A percentile compares a stretch with the other conserved stretches of the same genome.
These are phyloP conservation scores for Aphanoascus verrucosus DNA, from an alignment of 2,329 filamentous ascomycete species.

Conservation along the genomic window DNA sequence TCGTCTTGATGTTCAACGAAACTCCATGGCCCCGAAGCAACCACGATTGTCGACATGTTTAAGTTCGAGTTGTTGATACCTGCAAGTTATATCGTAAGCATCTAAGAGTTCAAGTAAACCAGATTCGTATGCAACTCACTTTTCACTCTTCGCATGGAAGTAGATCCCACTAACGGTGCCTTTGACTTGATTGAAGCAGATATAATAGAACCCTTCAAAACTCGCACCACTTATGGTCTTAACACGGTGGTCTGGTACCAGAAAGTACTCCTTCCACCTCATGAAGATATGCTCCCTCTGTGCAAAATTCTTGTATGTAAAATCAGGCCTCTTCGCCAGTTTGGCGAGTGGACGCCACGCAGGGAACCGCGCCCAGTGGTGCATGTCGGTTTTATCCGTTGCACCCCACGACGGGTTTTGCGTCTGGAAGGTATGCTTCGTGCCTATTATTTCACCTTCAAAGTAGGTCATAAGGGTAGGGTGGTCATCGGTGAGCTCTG, in stretches of 20 bases:
- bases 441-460: constrained; percentile 93
- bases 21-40: constrained; percentile 78
- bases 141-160: constrained; percentile 96
- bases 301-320: constrained; percentile 56
- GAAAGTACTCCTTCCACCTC: constrained; percentile 98
- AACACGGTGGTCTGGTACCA: constrained; percentile 89
- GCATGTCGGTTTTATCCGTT: constrained; percentile 78
- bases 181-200: constrained; percentile 88
- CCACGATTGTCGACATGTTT: constrained; percentile 78
- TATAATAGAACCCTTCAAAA: constrained; percentile 98
- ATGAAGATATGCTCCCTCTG: constrained; percentile 90
- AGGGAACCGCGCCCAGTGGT: constrained; percentile 84
- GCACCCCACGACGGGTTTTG: constrained; percentile 85
- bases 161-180: constrained; percentile 89
- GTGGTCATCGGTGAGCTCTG: constrained; percentile 88
- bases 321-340: constrained; percentile 49
- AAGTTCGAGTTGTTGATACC: constrained; percentile 85
- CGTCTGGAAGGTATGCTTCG: constrained; percentile 88
- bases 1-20: constrained; percentile 46
- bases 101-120: not conserved
- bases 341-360: constrained; percentile 69
- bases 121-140: constrained; percentile 48
- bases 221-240: constrained; percentile 85
- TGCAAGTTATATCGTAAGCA: constrained; percentile 28
- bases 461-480: constrained; percentile 98